These are phyloP conservation scores for Leccinellum rugosiceps DNA, from an alignment of 768 basidiomycete genomes.

Conservation along the genomic window DNA sequence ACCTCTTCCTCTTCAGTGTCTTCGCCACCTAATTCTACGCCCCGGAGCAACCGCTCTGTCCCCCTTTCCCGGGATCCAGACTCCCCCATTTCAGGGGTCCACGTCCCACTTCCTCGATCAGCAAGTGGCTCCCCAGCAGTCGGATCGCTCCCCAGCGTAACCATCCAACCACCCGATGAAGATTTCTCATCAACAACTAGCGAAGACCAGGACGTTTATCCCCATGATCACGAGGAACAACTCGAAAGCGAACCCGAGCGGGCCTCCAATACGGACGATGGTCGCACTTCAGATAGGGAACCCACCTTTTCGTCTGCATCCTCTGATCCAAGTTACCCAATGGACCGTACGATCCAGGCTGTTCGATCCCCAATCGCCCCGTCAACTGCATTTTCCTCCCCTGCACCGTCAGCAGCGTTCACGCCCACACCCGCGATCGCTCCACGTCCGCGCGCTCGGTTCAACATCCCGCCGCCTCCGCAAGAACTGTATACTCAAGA, in stretches of 20 bases:
- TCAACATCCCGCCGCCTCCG: slow-evolving; percentile 47
- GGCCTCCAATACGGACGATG: slow-evolving; percentile 22
- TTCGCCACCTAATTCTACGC: slow-evolving; percentile 63
- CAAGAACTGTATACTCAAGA: slow-evolving; percentile 36
- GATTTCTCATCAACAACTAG: slow-evolving; percentile 12
- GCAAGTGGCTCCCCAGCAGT: slow-evolving; percentile 47
- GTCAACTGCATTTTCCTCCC: slow-evolving; percentile 50
- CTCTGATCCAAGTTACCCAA: slow-evolving; percentile 34
- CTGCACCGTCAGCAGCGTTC: slow-evolving; percentile 51
- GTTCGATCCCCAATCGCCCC: slow-evolving; percentile 35
- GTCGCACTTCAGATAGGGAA: slow-evolving; percentile 37
- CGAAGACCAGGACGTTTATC: slow-evolving; percentile 10
- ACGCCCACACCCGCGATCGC: slow-evolving; percentile 71
- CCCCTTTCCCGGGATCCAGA: slow-evolving; percentile 37
- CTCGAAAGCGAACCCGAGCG: slow-evolving; percentile 23
- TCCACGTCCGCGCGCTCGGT: slow-evolving; percentile 59
- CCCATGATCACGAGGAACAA: slow-evolving; percentile 2
- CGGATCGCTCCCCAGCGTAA: slow-evolving; percentile 22
- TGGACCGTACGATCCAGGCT: slow-evolving; percentile 25
- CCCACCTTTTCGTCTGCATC: slow-evolving; percentile 76
- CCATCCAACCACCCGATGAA: slow-evolving; percentile 22
- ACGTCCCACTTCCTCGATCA: slow-evolving; percentile 52
- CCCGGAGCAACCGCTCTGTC: slow-evolving; percentile 51
- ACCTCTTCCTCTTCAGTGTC: slow-evolving; percentile 48
- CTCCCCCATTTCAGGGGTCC: slow-evolving; percentile 46